Conservation (phyloP, 2,329 filamentous ascomycete species). For the Aspergillus viridinutans region DNA sequence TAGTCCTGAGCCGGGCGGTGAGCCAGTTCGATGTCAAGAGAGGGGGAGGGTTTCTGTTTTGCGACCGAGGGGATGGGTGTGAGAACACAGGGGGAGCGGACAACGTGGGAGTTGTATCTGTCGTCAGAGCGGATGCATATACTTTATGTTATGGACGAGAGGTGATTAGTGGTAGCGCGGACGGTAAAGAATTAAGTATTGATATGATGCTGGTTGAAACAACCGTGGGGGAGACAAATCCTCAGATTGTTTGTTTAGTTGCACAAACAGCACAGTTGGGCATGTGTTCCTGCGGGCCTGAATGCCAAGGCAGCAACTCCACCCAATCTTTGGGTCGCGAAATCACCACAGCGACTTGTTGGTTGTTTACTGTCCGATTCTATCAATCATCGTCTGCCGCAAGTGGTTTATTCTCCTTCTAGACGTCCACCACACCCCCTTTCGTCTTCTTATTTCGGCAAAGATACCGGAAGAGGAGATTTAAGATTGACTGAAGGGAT, state of each 20-base stretch:
- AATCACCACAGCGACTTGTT: slow-evolving; percentile 23
- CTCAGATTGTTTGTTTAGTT: background rate
- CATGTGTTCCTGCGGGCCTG: background rate
- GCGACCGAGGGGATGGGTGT: background rate
- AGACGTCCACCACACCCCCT: background rate
- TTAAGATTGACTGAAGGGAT: background rate
- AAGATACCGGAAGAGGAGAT: background rate
- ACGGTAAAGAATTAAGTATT: background rate
- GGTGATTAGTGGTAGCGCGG: too few relatives aligned
- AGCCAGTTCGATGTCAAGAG: background rate
- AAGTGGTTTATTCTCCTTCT: slow-evolving; percentile 1
- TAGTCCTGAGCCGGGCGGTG: background rate
- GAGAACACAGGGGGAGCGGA: background rate
- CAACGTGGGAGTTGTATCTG: background rate
- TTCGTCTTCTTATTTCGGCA: background rate
- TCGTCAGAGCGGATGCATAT: background rate
- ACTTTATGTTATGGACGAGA: background rate
- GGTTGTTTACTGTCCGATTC: slow-evolving; percentile 15
- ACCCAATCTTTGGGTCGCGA: slow-evolving; percentile 14
- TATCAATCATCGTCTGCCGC: slow-evolving; percentile 1
- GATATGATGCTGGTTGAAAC: background rate
- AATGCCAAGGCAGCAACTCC: background rate
- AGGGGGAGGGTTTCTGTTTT: background rate
- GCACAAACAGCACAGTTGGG: background rate
- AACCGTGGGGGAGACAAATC: background rate